A percentile compares a stretch with the other conserved stretches of the same genome.
Conservation (phyloP, 2,329 filamentous ascomycete species). For the Penicillium palitans region DNA sequence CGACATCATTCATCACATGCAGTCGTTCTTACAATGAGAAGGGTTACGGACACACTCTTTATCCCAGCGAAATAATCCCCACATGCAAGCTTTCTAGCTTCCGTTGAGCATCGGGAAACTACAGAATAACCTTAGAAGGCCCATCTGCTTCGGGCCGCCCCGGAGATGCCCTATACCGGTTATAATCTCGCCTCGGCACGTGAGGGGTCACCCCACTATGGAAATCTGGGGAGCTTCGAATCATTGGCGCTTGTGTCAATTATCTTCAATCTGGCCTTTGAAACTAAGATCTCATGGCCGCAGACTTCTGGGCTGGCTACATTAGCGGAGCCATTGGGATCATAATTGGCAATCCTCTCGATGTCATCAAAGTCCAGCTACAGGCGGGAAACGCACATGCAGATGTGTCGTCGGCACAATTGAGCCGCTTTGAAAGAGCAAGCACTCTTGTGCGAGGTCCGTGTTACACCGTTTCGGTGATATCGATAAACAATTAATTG, state of each 20-base stretch:
- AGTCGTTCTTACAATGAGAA: neutral
- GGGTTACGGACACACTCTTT: neutral
- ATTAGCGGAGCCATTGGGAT: conserved; percentile 83
- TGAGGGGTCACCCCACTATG: conserved; percentile 9
- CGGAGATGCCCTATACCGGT: neutral
- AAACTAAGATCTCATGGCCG: conserved; percentile 60
- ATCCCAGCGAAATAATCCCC: neutral
- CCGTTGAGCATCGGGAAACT: neutral
- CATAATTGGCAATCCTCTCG: conserved; percentile 82
- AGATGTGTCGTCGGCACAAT: conserved; percentile 25
- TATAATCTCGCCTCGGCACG: neutral
- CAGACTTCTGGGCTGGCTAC: conserved; percentile 94
- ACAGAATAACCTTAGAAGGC: neutral
- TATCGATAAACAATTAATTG: neutral
- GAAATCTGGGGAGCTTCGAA: conserved; percentile 9
- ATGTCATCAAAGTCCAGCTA: conserved; percentile 75
- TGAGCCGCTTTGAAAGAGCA: conserved; percentile 37
- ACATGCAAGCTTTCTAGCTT: neutral
- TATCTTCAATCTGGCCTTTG: neutral
- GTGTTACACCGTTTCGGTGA: neutral
- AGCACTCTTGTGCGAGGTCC: conserved; percentile 43
- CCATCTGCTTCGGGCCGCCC: neutral
- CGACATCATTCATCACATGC: neutral
- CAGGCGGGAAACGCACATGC: conserved; percentile 60
- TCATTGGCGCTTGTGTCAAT: neutral